A percentile compares a stretch with the other conserved stretches of the same genome.
Conservation (phyloP, 1,284 basidiomycete genomes). For the Trichosporon asahii region DNA sequence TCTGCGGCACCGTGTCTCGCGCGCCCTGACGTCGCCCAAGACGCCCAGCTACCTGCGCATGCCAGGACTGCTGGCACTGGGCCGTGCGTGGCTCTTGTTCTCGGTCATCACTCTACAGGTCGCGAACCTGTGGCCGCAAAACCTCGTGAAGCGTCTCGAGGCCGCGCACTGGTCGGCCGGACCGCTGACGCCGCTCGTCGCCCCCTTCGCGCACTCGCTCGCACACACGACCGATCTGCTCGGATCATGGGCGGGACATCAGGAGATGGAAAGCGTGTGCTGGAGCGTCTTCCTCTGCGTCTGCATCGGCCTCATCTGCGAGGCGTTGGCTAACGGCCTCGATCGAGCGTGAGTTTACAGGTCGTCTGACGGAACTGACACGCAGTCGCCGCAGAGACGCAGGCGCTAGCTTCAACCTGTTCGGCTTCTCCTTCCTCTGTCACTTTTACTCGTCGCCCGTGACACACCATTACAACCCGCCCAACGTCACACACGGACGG, state of each 20-base stretch:
- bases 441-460: constrained; percentile 51
- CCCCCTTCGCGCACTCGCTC: neutral
- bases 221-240: constrained; percentile 22
- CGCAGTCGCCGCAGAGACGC: constrained; percentile 35
- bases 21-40: constrained; percentile 31
- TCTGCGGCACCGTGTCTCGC: constrained; percentile 10
- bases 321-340: constrained; percentile 43
- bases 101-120: constrained; percentile 43
- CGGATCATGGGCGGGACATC: constrained; percentile 37
- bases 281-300: constrained; percentile 50
- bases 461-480: constrained; percentile 41
- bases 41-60: constrained; percentile 39
- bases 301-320: constrained; percentile 40
- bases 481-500: constrained; percentile 32
- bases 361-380: constrained; percentile 7
- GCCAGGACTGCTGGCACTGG: constrained; percentile 39
- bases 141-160: neutral
- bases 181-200: neutral
- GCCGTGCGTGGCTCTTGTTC: constrained; percentile 43
- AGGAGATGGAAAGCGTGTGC: constrained; percentile 46
- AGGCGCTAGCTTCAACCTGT: constrained; percentile 49
- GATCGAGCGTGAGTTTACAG: constrained; percentile 36
- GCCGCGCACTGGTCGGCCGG: neutral
- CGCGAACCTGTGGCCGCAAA: constrained; percentile 37
- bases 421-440: constrained; percentile 45